Percentiles rank a stretch among this genome's conserved stretches.
phyloP scores from a whole-genome alignment of 2,329 filamentous ascomycete species.

The Fusarium sp. region DNA sequence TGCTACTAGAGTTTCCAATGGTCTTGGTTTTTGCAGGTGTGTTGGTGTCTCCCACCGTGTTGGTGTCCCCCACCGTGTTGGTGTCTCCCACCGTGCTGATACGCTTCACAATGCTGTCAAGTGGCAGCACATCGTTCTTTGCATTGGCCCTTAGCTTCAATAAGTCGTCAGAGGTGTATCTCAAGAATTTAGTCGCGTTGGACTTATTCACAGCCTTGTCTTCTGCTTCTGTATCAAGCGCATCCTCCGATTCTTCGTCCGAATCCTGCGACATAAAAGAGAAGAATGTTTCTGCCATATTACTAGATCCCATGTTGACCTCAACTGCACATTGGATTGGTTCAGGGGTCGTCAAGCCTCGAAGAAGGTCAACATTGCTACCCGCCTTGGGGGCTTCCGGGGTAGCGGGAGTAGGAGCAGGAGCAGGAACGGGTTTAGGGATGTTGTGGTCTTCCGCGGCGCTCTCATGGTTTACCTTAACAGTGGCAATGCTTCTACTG shows the following conservation, averaged over 20 bases:
- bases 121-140: background rate
- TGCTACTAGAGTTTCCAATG: background rate
- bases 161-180: constrained; percentile 23
- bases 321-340: background rate
- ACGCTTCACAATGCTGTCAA: constrained; percentile 5
- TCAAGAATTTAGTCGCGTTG: background rate
- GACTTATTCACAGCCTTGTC: constrained; percentile 1
- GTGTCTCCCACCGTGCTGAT: background rate
- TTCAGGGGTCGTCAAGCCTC: background rate
- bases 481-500: background rate
- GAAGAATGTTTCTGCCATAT: constrained; percentile 41
- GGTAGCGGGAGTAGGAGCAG: background rate
- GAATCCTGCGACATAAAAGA: constrained; percentile 25
- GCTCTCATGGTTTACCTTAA: background rate
- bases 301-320: background rate
- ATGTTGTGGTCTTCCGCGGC: background rate
- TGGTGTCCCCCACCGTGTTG: background rate
- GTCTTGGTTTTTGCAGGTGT: background rate
- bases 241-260: constrained; percentile 4
- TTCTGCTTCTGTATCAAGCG: background rate
- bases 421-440: background rate
- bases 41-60: background rate
- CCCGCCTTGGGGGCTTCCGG: background rate
- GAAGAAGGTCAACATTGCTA: constrained; percentile 1
- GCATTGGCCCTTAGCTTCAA: constrained; percentile 14